These are phyloP conservation scores for Cladosporium cucumerinum DNA, from an alignment of 2,329 filamentous ascomycete genomes.

Conservation along the genomic window DNA sequence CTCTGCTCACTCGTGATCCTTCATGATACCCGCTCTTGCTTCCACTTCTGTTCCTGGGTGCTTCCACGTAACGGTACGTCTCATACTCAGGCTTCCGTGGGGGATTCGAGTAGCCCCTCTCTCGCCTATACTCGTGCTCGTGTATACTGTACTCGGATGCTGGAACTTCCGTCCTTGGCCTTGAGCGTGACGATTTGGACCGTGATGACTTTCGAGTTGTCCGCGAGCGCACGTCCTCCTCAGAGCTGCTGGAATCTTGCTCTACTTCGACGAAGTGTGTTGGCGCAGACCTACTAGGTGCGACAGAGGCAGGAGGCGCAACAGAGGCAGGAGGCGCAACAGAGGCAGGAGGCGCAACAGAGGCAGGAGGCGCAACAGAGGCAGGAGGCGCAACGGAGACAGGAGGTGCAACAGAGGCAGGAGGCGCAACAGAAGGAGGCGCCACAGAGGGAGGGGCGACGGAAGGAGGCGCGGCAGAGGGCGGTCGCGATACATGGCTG, in stretches of 20 bases:
- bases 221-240: conserved; percentile 31
- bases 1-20: conserved; percentile 25
- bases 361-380: conserved; percentile 32
- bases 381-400: conserved; percentile 19
- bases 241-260: conserved; percentile 26
- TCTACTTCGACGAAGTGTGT: conserved; percentile 47
- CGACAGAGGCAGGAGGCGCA: conserved; percentile 20
- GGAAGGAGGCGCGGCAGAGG: conserved; percentile 29
- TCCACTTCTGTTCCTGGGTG: conserved; percentile 27
- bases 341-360: conserved; percentile 3
- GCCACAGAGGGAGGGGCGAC: conserved; percentile 24
- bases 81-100: conserved; percentile 38
- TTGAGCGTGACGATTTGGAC: conserved; percentile 21
- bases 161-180: conserved; percentile 21
- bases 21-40: conserved; percentile 27
- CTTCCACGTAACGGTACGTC: conserved; percentile 47
- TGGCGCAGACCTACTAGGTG: conserved; percentile 19
- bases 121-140: conserved; percentile 44
- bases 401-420: conserved; percentile 26
- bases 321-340: conserved; percentile 21
- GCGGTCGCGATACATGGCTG: conserved; percentile 34
- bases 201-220: conserved; percentile 28
- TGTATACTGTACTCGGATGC: conserved; percentile 40
- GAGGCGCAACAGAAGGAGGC: conserved; percentile 22
- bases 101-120: conserved; percentile 32